phyloP scores from a whole-genome alignment of 2,329 filamentous ascomycete species.

The Pyricularia sp. region DNA sequence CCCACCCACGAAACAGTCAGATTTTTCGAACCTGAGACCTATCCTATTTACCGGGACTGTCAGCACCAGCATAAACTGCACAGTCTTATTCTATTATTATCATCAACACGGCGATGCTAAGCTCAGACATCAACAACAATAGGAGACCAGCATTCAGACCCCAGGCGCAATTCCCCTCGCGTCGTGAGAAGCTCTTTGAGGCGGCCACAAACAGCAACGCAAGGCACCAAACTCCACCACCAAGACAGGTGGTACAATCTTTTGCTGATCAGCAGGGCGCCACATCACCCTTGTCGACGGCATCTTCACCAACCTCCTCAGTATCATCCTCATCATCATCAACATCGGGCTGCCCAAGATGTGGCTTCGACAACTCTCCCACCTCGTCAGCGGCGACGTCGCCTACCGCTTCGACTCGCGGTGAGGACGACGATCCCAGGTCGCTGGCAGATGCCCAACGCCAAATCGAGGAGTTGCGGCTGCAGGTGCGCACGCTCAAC shows the following conservation, averaged over 20 bases:
- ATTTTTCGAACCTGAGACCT: background rate
- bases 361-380: slow-evolving; percentile 8
- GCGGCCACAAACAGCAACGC: background rate
- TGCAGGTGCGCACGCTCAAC: slow-evolving; percentile 60
- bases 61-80: background rate
- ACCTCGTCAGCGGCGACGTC: slow-evolving; percentile 2
- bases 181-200: background rate
- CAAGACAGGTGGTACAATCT: background rate
- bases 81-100: background rate
- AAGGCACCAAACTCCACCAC: background rate
- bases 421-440: slow-evolving; percentile 7
- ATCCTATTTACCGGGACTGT: background rate
- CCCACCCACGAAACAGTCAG: background rate
- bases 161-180: background rate
- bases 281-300: background rate
- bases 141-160: background rate
- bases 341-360: slow-evolving; percentile 10
- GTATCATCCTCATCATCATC: background rate
- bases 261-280: background rate
- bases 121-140: background rate
- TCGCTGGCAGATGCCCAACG: slow-evolving; percentile 43
- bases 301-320: background rate
- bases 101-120: background rate
- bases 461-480: slow-evolving; percentile 59
- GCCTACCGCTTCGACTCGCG: background rate